phyloP scores from a whole-genome alignment of 2,329 filamentous ascomycete species.

The Venturia pyrina region DNA sequence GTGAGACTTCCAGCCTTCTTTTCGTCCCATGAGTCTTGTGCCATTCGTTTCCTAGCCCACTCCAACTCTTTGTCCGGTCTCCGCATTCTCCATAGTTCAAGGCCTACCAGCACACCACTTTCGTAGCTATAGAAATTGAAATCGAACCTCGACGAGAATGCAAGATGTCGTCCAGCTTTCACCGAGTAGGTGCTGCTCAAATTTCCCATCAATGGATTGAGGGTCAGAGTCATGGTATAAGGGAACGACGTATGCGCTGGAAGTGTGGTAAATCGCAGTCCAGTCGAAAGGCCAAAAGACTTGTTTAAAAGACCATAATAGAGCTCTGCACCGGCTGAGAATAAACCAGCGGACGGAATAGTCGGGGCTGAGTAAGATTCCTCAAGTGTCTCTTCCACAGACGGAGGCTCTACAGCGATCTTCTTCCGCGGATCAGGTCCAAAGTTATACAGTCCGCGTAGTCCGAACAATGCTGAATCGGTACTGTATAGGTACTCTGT shows the following conservation, averaged over 20 bases:
- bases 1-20: background rate
- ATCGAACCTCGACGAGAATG: slow-evolving; percentile 82
- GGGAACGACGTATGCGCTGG: slow-evolving; percentile 74
- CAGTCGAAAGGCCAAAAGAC: slow-evolving; percentile 81
- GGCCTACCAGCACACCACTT: slow-evolving; percentile 82
- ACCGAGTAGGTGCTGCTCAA: slow-evolving; percentile 87
- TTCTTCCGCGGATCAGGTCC: slow-evolving; percentile 53
- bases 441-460: slow-evolving; percentile 91
- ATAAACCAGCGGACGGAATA: slow-evolving; percentile 44
- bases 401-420: slow-evolving; percentile 19
- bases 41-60: slow-evolving; percentile 31
- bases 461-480: slow-evolving; percentile 78
- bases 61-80: slow-evolving; percentile 21
- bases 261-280: slow-evolving; percentile 79
- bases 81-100: slow-evolving; percentile 75
- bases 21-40: slow-evolving; percentile 18
- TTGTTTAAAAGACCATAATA: slow-evolving; percentile 97
- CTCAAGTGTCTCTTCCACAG: background rate
- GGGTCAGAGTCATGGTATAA: slow-evolving; percentile 82
- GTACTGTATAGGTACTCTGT: slow-evolving; percentile 87
- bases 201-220: slow-evolving; percentile 92
- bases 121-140: slow-evolving; percentile 99
- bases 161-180: slow-evolving; percentile 70
- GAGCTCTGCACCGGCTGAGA: slow-evolving; percentile 83
- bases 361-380: slow-evolving; percentile 18